Conservation (phyloP, 495 filamentous ascomycete genomes). For the Penicillium nucicola region DNA sequence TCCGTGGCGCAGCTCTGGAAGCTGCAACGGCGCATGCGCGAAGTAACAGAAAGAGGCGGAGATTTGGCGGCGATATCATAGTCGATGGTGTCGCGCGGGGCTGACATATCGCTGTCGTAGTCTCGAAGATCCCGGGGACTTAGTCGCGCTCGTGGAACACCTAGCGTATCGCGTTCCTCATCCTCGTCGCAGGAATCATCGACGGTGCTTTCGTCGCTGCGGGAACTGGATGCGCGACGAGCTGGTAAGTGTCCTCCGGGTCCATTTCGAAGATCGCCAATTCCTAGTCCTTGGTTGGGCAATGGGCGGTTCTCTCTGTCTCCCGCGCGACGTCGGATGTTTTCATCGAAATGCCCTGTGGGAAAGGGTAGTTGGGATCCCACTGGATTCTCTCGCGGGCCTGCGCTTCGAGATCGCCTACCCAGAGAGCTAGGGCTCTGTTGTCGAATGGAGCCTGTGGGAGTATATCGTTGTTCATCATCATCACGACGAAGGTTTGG, state of each 20-base stretch:
- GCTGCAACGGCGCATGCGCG: slow-evolving; percentile 44
- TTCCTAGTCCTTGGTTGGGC: slow-evolving; percentile 6
- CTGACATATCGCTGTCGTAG: slow-evolving; percentile 6
- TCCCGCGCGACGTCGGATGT: slow-evolving; percentile 21
- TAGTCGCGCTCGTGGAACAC: slow-evolving; percentile 1
- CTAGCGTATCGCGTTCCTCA: slow-evolving; percentile 18
- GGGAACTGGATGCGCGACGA: background rate
- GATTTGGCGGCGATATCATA: slow-evolving; percentile 31
- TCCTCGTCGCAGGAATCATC: slow-evolving; percentile 26
- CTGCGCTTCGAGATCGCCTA: slow-evolving; percentile 4
- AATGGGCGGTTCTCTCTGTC: slow-evolving; percentile 6
- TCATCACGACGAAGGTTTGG: background rate
- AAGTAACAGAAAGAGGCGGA: slow-evolving; percentile 40
- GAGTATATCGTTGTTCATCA: slow-evolving; percentile 8
- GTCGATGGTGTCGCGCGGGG: slow-evolving; percentile 15
- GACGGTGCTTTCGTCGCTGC: slow-evolving; percentile 3
- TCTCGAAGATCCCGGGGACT: slow-evolving; percentile 2
- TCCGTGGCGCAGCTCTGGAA: slow-evolving; percentile 32
- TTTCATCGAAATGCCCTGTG: slow-evolving; percentile 39
- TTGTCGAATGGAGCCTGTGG: slow-evolving; percentile 4
- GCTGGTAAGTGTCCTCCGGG: background rate
- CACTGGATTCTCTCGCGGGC: slow-evolving; percentile 2
- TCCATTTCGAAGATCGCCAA: slow-evolving; percentile 3
- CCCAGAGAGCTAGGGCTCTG: background rate
- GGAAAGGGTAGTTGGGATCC: slow-evolving; percentile 24